These are phyloP conservation scores for Phaeomoniella chlamydospora DNA, from an alignment of 2,329 filamentous ascomycete genomes.

Conservation along the genomic window DNA sequence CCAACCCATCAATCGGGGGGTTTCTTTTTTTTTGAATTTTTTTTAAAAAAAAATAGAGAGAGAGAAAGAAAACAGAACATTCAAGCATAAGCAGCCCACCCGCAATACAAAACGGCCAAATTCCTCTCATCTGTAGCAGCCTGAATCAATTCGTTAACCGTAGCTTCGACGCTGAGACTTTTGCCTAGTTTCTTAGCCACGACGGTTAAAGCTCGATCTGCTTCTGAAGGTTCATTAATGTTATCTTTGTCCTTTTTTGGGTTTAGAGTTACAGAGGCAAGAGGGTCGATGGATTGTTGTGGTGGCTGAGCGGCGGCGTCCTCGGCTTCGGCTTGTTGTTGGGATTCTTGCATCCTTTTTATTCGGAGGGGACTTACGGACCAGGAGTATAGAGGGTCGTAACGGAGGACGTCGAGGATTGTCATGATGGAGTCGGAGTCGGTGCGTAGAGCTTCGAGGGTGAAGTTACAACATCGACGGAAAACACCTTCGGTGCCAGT, in stretches of 20 bases:
- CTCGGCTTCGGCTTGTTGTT: conserved; percentile 28
- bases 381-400: conserved; percentile 95
- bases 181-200: conserved; percentile 94
- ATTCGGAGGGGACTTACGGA: conserved; percentile 61
- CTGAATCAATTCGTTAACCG: conserved; percentile 93
- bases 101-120: conserved; percentile 76
- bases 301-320: conserved; percentile 14
- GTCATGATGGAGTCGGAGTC: conserved; percentile 98
- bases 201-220: conserved; percentile 78
- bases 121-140: conserved; percentile 89
- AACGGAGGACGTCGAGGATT: conserved; percentile 91
- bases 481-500: conserved; percentile 93
- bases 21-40: no score
- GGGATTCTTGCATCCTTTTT: conserved; percentile 49
- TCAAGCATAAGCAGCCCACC: conserved; percentile 37
- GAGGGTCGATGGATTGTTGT: conserved; percentile 11
- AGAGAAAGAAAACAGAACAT: no score
- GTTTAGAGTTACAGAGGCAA: conserved; percentile 5
- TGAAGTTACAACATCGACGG: conserved; percentile 95
- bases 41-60: no score
- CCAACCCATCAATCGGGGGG: no score
- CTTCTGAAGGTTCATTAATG: conserved; percentile 57
- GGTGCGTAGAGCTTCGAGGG: conserved; percentile 82
- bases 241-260: conserved; percentile 21
- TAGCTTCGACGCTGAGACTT: conserved; percentile 83